Evolutionary conservation across 495 filamentous ascomycete species (phyloP).

Genomic region (Massariosphaeria phaeospora): DNA sequence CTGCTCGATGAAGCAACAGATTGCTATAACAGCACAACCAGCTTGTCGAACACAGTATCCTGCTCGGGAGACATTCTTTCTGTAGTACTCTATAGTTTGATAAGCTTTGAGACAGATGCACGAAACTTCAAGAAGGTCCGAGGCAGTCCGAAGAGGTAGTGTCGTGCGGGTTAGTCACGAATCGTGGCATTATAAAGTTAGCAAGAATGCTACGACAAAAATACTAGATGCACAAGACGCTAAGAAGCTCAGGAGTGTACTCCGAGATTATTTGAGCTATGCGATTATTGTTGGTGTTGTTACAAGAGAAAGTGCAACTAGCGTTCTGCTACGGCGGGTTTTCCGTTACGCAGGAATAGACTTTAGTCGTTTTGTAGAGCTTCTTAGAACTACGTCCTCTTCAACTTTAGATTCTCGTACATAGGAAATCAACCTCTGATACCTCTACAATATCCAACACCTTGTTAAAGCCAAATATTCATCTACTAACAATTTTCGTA

Average conservation of each 20-base stretch:
- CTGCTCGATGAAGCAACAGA: neutral
- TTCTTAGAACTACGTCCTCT: too few relatives aligned
- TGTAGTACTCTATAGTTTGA: neutral
- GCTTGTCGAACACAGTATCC: neutral
- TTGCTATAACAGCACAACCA: neutral
- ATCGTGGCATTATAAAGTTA: neutral
- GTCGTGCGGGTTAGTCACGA: neutral
- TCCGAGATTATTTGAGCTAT: neutral
- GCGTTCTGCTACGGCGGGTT: too few relatives aligned
- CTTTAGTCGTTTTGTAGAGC: too few relatives aligned
- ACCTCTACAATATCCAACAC: too few relatives aligned
- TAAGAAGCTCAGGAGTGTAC: neutral
- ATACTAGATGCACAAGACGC: neutral
- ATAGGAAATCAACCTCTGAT: too few relatives aligned
- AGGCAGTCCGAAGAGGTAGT: neutral
- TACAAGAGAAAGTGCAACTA: neutral
- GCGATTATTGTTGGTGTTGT: neutral
- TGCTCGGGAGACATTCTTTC: neutral
- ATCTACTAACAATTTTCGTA: too few relatives aligned
- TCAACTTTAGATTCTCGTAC: too few relatives aligned
- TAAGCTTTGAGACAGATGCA: neutral
- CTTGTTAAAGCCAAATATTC: too few relatives aligned
- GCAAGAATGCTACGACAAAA: neutral
- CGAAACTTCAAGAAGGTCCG: neutral
- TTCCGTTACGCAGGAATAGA: too few relatives aligned